Base-by-base conservation (phyloP, 192 early-diverging fungal genomes). In the Podila clonocystis region DNA sequence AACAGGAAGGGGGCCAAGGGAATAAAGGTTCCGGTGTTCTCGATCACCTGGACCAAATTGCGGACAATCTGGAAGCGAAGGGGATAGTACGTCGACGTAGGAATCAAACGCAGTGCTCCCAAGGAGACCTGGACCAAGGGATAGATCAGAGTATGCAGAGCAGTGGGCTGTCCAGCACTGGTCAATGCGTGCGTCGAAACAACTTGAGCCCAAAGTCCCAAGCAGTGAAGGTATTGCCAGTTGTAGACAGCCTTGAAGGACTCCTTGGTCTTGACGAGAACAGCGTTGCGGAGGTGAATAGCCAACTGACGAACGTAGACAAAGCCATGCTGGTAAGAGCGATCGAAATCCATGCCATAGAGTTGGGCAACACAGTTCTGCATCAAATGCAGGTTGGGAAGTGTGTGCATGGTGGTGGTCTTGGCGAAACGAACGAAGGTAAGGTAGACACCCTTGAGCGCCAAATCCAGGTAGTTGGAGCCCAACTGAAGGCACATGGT, bases 211-310 rank as follows among this genome's bases (percentile, higher is more conserved):
- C 97, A 98, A 67, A 98, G 92, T 68, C 93, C 90, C 62, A 99
- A 85, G 67, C 92, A 94, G 84, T 97, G 95, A 63, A 99, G 82
- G 79, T 91, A 99, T 85, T 97, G 96, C 98, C 98, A 99, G 88
- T 96, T 96, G 88, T 98, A 97, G 50, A 99, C 94, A 9, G 89
- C 76, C 63, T 94, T 95, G 89, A 92, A 96, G 5, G 91, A 92
- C 73, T 97, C 93, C 89, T 89, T 94, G 45, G 92, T 94, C 57
- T 93, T 93, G 28, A 91, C 88, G 69, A 92, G 87, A 82, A 97
- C 95, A 20, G 96, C 95, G 67, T 90, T 92, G 72, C 98, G 92
- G 63, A 99, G 86, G 68, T 94, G 91, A 70, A 97, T 95, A 7
- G 97, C 98, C 62, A 99, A 84, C 84, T 98, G 96, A 33, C 98